Evolutionary conservation across 2,329 filamentous ascomycete species (phyloP), one percentile per base, ranked within the genome.

Genomic region (Sporothrix variecibatus): DNA sequence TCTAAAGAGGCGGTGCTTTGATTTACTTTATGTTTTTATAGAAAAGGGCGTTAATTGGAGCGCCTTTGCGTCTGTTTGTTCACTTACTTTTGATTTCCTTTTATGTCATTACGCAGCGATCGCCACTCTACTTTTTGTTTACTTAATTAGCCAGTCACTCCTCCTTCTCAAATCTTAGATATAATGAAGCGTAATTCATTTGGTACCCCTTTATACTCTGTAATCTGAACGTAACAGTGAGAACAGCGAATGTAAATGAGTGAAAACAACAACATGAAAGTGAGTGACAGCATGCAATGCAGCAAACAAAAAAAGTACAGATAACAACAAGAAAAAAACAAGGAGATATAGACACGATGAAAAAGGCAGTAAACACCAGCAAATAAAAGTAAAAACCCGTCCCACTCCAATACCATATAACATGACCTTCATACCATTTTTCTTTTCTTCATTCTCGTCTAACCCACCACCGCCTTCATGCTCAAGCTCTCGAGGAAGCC

Each of bases 401-500:
- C 15, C 23, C 34, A 62, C 34, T 12, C 4, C 23, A 46, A 58
- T n/a, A 23, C 23, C 58, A 53, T 28, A 8, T 28, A 38, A 56
- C 51, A 9, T 58, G 31, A 51, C 56, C 9, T 28, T 43, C 43
- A 17, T n/a, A 49, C 17, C 65, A 31, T 15, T 46, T 26, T 65
- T 17, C 20, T 15, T 11, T 43, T 20, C 8, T 38, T 17, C 12
- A 11, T 43, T 17, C 46, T 20, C 64, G n/a, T 8, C n/a, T 80
- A 92, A 60, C 90, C 89, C 72, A 92, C 92, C 23, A 98, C 94
- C 73, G 91, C 91, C 87, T 97, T 97, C 88, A 94, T 92, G 83
- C 95, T 98, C 80, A 99, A 82, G 73, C 92, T 92, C 84, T 99
- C 96, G 77, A 99, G 85, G 81, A 99, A 99, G 0, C 92, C 94